A percentile compares a stretch with the other conserved stretches of the same genome.
Conservation (phyloP, 2,329 filamentous ascomycete species). For the Chrysosporium keratinophilum region DNA sequence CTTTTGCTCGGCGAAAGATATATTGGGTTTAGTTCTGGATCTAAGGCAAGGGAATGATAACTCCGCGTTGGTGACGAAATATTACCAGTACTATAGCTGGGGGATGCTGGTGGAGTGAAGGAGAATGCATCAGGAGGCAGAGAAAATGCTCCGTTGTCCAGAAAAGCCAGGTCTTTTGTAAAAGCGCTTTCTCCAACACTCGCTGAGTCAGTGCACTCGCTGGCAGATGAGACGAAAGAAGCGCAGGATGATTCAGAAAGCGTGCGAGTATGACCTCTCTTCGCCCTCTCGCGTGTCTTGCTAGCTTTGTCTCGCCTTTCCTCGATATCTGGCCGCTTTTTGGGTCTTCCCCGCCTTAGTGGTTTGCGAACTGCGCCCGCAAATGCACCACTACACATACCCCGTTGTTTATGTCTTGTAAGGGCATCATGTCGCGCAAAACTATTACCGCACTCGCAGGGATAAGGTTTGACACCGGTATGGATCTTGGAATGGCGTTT, state of each 20-base stretch:
- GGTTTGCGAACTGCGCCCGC: conserved; percentile 63
- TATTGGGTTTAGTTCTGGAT: conserved; percentile 30
- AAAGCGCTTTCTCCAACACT: conserved; percentile 31
- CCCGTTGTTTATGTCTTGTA: conserved; percentile 84
- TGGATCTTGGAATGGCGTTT: conserved; percentile 98
- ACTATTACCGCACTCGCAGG: conserved; percentile 85
- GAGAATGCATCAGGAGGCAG: conserved; percentile 35
- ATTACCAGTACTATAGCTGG: conserved; percentile 32
- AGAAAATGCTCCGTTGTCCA: conserved; percentile 25
- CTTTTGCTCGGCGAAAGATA: conserved; percentile 28
- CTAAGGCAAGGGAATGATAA: conserved; percentile 31
- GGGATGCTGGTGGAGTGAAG: conserved; percentile 40
- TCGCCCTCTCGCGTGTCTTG: conserved; percentile 40
- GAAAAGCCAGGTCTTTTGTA: conserved; percentile 25
- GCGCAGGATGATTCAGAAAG: conserved; percentile 29
- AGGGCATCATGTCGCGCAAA: conserved; percentile 93
- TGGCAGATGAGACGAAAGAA: conserved; percentile 33
- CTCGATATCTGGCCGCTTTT: conserved; percentile 53
- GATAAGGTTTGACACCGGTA: conserved; percentile 88
- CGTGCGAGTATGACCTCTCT: conserved; percentile 28
- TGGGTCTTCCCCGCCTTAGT: conserved; percentile 55
- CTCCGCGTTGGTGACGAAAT: conserved; percentile 29
- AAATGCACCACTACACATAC: conserved; percentile 93
- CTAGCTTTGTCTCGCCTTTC: conserved; percentile 48
- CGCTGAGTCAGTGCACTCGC: conserved; percentile 32